Evolutionary conservation across 352 stramenopile genomes (phyloP).

Genomic region (Phytopythium aichiense): DNA sequence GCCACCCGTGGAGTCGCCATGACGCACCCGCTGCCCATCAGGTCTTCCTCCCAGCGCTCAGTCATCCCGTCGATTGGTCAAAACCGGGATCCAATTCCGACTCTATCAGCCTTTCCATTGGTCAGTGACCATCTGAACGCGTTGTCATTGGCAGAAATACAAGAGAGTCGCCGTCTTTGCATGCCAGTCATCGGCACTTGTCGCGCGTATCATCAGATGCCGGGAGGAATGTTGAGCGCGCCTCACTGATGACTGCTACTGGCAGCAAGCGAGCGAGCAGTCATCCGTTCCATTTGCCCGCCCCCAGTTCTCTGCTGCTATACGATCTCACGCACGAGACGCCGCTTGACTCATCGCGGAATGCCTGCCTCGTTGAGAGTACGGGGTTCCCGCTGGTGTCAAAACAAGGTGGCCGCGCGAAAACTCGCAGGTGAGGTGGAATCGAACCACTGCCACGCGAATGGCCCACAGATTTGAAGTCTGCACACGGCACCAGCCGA

Average conservation of each 20-base stretch:
- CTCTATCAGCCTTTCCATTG: neutral
- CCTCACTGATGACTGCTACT: constrained; percentile 3
- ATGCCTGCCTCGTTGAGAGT: too few relatives aligned
- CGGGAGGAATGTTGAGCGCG: neutral
- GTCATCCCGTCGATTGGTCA: constrained; percentile 4
- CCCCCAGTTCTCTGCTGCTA: too few relatives aligned
- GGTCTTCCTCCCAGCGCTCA: neutral
- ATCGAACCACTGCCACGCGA: constrained; percentile 90
- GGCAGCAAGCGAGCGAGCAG: neutral
- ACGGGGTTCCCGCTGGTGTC: too few relatives aligned
- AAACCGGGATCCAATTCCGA: constrained; percentile 1
- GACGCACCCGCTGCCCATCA: neutral
- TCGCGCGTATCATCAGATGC: neutral
- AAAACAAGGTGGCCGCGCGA: constrained; percentile 19
- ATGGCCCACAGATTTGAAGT: constrained; percentile 93
- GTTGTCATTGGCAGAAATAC: neutral
- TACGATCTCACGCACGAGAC: too few relatives aligned
- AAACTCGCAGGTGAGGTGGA: constrained; percentile 86
- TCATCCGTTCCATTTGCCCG: neutral
- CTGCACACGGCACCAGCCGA: constrained; percentile 89
- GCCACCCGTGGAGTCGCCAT: neutral
- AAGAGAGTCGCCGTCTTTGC: neutral
- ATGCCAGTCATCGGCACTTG: constrained; percentile 5
- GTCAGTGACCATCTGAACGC: neutral
- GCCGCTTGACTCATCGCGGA: too few relatives aligned